These are phyloP conservation scores for Talaromyces albobiverticillius DNA, from an alignment of 2,329 filamentous ascomycete genomes.

Conservation along the genomic window DNA sequence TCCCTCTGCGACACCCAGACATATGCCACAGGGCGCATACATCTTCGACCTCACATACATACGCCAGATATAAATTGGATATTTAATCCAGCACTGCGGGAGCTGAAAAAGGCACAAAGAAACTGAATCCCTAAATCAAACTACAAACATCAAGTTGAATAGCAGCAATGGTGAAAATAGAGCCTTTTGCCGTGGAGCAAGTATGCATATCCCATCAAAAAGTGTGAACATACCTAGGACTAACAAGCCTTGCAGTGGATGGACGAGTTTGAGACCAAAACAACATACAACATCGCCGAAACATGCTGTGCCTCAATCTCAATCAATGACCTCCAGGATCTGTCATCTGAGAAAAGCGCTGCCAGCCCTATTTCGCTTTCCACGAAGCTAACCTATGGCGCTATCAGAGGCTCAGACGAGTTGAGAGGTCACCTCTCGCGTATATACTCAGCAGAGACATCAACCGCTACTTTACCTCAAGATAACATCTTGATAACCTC, in stretches of 20 bases:
- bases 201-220: conserved; percentile 38
- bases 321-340: conserved; percentile 49
- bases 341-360: conserved; percentile 52
- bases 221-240: background rate
- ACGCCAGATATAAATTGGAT: no score
- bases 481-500: conserved; percentile 73
- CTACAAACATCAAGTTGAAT: background rate
- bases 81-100: no score
- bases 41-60: no score
- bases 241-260: conserved; percentile 47
- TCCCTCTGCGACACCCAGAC: no score
- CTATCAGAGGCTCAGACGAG: conserved; percentile 64
- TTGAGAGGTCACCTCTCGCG: conserved; percentile 64
- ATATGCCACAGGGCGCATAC: no score
- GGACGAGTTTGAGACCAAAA: conserved; percentile 52
- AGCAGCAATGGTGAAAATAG: conserved; percentile 38
- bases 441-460: conserved; percentile 59
- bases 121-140: no score
- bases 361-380: conserved; percentile 38
- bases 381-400: conserved; percentile 67
- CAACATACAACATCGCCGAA: conserved; percentile 57
- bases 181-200: conserved; percentile 61
- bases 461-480: conserved; percentile 44
- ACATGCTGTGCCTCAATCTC: conserved; percentile 58
- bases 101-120: no score